phyloP scores from a whole-genome alignment of 306 rosid species.

The Acmispon strigosus region DNA sequence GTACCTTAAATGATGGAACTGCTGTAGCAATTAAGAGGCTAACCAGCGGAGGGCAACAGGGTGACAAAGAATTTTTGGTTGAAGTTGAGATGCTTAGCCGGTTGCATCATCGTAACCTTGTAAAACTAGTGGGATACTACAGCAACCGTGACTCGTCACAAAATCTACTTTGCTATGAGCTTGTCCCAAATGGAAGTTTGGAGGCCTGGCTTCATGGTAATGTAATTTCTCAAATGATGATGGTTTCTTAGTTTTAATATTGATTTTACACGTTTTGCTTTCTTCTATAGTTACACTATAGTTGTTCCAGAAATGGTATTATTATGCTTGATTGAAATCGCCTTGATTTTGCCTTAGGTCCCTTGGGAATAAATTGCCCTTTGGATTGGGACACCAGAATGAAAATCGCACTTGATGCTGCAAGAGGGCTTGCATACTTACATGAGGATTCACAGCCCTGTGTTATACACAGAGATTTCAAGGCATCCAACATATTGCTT shows the following conservation, averaged over 20 bases:
- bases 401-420: slow-evolving; percentile 98
- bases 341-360: slow-evolving; percentile 48
- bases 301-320: not conserved
- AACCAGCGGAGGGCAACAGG: slow-evolving; percentile 91
- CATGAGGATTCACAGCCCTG: slow-evolving; percentile 98
- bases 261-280: not conserved
- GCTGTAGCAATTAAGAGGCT: slow-evolving; percentile 95
- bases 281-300: not conserved
- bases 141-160: slow-evolving; percentile 82
- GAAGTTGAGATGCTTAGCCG: slow-evolving; percentile 99
- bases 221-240: slow-evolving; percentile 21
- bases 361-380: slow-evolving; percentile 87
- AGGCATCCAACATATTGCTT: slow-evolving; percentile 93
- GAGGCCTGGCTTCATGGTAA: slow-evolving; percentile 99
- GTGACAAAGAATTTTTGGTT: slow-evolving; percentile 85
- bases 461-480: slow-evolving; percentile 92
- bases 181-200: slow-evolving; percentile 96
- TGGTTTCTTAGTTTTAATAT: not conserved
- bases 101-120: slow-evolving; percentile 95
- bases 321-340: slow-evolving; percentile 8
- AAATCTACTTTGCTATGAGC: slow-evolving; percentile 93
- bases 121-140: slow-evolving; percentile 88
- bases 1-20: slow-evolving; percentile 87
- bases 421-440: slow-evolving; percentile 92
- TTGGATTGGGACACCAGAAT: slow-evolving; percentile 97